These are phyloP conservation scores for Teratosphaeriaceae sp. DNA, from an alignment of 2,329 filamentous ascomycete species.

Conservation along the genomic window DNA sequence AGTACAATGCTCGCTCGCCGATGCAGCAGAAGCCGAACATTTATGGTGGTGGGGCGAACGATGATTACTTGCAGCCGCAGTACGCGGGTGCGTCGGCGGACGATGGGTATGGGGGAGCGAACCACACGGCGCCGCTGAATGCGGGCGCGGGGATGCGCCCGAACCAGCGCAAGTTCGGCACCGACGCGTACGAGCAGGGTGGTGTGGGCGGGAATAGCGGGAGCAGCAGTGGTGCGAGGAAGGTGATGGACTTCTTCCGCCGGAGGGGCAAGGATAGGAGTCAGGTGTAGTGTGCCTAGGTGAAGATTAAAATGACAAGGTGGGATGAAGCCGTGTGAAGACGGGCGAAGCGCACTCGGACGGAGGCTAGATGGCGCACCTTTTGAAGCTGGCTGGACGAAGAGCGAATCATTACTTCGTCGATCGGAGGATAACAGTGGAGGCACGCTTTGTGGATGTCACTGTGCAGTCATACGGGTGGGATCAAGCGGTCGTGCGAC, in stretches of 20 bases:
- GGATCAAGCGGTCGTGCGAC: too few species aligned
- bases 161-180: constrained; percentile 72
- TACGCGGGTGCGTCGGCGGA: constrained; percentile 5
- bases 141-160: constrained; percentile 53
- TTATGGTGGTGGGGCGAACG: not conserved
- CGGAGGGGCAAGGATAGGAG: constrained; percentile 62
- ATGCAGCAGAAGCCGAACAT: too few species aligned
- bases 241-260: constrained; percentile 98
- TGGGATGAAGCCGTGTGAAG: not conserved
- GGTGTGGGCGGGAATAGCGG: constrained; percentile 45
- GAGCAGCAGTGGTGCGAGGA: constrained; percentile 77
- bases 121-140: constrained; percentile 26
- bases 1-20: not conserved
- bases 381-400: too few species aligned
- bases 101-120: constrained; percentile 18
- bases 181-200: constrained; percentile 71
- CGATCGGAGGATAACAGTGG: too few species aligned
- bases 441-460: too few species aligned
- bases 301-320: not conserved
- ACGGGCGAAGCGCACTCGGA: not conserved
- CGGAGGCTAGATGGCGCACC: not conserved
- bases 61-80: constrained; percentile 18
- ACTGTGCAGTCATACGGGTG: too few species aligned
- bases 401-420: too few species aligned
- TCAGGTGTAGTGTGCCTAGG: constrained; percentile 2